phyloP scores from a whole-genome alignment of 1,284 basidiomycete genomes.

The Tylopilus sp. region DNA sequence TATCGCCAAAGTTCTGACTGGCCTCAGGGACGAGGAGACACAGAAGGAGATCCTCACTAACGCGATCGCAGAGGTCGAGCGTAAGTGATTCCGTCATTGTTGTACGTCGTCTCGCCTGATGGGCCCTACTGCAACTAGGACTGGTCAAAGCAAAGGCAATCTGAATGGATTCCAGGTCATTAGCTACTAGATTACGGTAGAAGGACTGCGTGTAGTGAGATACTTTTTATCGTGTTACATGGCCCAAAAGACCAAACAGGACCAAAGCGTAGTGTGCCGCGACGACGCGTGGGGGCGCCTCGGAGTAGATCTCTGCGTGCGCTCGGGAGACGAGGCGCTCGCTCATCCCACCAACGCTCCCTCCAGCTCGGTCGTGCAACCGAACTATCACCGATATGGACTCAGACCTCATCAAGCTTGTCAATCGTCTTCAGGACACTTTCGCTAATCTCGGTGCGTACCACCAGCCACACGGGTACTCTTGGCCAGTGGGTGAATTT shows the following conservation, averaged over 20 bases:
- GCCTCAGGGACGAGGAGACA: constrained; percentile 85
- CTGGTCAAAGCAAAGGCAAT: constrained; percentile 71
- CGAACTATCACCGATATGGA: constrained; percentile 59
- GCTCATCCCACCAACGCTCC: constrained; percentile 9
- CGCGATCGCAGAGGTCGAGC: constrained; percentile 89
- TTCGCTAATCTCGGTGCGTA: constrained; percentile 75
- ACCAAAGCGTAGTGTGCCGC: constrained; percentile 32
- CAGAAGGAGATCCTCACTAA: constrained; percentile 88
- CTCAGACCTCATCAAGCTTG: constrained; percentile 90
- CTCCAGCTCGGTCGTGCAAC: not conserved
- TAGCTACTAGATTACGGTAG: constrained; percentile 33
- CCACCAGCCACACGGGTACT: constrained; percentile 2
- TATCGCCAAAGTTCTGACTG: constrained; percentile 81
- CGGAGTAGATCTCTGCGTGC: constrained; percentile 13
- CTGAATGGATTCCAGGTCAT: constrained; percentile 32
- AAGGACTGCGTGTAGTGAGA: constrained; percentile 10
- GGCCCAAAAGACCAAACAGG: constrained; percentile 28
- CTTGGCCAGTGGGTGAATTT: constrained; percentile 17
- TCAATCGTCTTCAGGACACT: constrained; percentile 93
- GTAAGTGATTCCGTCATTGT: constrained; percentile 49
- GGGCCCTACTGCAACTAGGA: constrained; percentile 37
- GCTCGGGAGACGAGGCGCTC: constrained; percentile 7
- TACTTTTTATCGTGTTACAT: constrained; percentile 7
- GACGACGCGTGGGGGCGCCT: constrained; percentile 33
- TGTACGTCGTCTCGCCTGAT: constrained; percentile 11